Conservation (phyloP, 345 rosid genomes). For the Gossypium bickii region DNA sequence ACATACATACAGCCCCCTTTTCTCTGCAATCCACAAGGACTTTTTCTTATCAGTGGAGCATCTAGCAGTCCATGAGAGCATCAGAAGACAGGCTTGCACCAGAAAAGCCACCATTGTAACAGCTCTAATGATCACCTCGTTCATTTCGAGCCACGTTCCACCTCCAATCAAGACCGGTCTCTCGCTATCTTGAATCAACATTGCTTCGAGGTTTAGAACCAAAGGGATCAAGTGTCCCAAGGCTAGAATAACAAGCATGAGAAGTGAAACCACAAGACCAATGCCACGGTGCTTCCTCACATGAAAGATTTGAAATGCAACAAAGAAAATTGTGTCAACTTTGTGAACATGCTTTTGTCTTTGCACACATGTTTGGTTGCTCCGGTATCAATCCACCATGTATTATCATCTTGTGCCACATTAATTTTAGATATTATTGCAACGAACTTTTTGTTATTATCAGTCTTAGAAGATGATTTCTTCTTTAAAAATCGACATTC, state of each 20-base stretch:
- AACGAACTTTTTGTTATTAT: no score
- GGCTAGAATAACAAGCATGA: conserved; percentile 45
- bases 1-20: conserved; percentile 24
- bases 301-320: conserved; percentile 35
- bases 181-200: conserved; percentile 19
- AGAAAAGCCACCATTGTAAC: conserved; percentile 46
- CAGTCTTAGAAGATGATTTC: no score
- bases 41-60: conserved; percentile 10
- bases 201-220: conserved; percentile 39
- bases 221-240: conserved; percentile 39
- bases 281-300: conserved; percentile 32
- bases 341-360: no score
- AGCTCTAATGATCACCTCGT: conserved; percentile 41
- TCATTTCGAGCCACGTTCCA: conserved; percentile 30
- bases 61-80: conserved; percentile 29
- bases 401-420: no score
- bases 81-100: conserved; percentile 39
- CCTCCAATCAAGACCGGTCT: conserved; percentile 24
- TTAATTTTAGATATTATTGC: no score
- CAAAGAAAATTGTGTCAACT: conserved; percentile 25
- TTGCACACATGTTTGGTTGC: no score
- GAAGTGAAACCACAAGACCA: conserved; percentile 37
- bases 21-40: conserved; percentile 39
- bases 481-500: no score
- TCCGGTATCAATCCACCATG: no score